A percentile compares a stretch with the other conserved stretches of the same genome.
Conservation (phyloP, 306 rosid genomes). For the Cicer bijugum region DNA sequence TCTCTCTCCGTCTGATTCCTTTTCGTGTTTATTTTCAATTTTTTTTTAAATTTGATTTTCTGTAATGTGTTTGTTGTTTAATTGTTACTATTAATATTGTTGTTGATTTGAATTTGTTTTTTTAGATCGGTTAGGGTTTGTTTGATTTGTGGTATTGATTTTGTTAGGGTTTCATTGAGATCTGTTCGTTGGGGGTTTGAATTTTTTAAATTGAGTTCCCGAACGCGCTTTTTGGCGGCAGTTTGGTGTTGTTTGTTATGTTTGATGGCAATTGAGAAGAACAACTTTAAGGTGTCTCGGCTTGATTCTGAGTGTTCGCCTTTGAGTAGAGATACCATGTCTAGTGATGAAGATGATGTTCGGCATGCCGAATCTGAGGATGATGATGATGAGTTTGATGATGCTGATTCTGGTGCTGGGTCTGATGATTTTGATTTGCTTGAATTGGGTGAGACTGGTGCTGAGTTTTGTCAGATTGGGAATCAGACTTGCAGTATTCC, state of each 20-base stretch:
- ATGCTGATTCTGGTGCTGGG: slow-evolving; percentile 98
- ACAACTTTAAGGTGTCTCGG: slow-evolving; percentile 83
- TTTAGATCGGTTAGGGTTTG: slow-evolving; percentile 7
- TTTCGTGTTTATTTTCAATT: not conserved
- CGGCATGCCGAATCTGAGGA: slow-evolving; percentile 78
- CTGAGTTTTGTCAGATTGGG: slow-evolving; percentile 94
- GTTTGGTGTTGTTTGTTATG: slow-evolving; percentile 51
- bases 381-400: slow-evolving; percentile 89
- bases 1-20: slow-evolving; percentile 1
- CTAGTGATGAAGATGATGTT: slow-evolving; percentile 90
- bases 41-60: not conserved
- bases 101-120: not conserved
- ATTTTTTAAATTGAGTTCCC: slow-evolving; percentile 40
- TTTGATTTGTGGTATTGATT: slow-evolving; percentile 39
- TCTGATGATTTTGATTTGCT: slow-evolving; percentile 98
- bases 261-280: slow-evolving; percentile 98
- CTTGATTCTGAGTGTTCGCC: slow-evolving; percentile 85
- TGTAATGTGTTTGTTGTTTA: slow-evolving; percentile 9
- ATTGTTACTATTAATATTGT: slow-evolving; percentile 6
- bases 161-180: slow-evolving; percentile 56
- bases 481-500: slow-evolving; percentile 95
- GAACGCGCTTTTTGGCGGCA: slow-evolving; percentile 47
- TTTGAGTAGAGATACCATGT: slow-evolving; percentile 78
- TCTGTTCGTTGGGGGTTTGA: slow-evolving; percentile 48
- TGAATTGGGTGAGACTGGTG: slow-evolving; percentile 93